These are phyloP conservation scores for Tylopilus sp. DNA, from an alignment of 768 basidiomycete species.

Conservation along the genomic window DNA sequence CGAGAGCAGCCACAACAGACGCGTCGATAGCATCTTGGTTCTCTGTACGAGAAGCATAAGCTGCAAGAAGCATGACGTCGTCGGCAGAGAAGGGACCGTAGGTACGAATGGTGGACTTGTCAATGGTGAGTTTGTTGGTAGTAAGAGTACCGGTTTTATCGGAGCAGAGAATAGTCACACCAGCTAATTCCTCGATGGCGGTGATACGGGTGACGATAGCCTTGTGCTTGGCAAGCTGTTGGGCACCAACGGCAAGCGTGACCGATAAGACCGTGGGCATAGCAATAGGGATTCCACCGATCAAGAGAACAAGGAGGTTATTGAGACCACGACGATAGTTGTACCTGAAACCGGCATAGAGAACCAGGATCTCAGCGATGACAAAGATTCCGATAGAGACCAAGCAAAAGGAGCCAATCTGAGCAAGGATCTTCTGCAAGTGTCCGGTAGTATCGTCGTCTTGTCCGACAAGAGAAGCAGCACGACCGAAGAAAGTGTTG, in stretches of 20 bases:
- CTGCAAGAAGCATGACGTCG: slow-evolving; percentile 89
- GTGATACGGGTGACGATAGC: slow-evolving; percentile 99
- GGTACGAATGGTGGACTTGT: slow-evolving; percentile 85
- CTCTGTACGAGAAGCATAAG: slow-evolving; percentile 96
- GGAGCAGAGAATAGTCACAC: slow-evolving; percentile 97
- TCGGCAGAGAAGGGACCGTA: slow-evolving; percentile 87
- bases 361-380: slow-evolving; percentile 86
- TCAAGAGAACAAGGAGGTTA: slow-evolving; percentile 97
- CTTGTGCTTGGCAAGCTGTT: slow-evolving; percentile 99
- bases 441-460: slow-evolving; percentile 98
- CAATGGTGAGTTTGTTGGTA: slow-evolving; percentile 99
- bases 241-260: slow-evolving; percentile 97
- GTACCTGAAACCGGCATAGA: slow-evolving; percentile 92
- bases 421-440: slow-evolving; percentile 96
- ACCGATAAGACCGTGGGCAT: slow-evolving; percentile 99
- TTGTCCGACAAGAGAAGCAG: slow-evolving; percentile 94
- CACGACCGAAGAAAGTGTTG: slow-evolving; percentile 99
- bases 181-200: slow-evolving; percentile 96
- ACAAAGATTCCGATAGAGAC: slow-evolving; percentile 96
- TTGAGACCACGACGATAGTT: slow-evolving; percentile 91
- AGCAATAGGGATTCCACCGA: slow-evolving; percentile 99
- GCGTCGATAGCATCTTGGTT: slow-evolving; percentile 98
- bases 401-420: slow-evolving; percentile 97
- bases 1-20: slow-evolving; percentile 79
- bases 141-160: slow-evolving; percentile 99